Base-by-base conservation (phyloP, 441 rosid genomes). In the Adansonia grandidieri region DNA sequence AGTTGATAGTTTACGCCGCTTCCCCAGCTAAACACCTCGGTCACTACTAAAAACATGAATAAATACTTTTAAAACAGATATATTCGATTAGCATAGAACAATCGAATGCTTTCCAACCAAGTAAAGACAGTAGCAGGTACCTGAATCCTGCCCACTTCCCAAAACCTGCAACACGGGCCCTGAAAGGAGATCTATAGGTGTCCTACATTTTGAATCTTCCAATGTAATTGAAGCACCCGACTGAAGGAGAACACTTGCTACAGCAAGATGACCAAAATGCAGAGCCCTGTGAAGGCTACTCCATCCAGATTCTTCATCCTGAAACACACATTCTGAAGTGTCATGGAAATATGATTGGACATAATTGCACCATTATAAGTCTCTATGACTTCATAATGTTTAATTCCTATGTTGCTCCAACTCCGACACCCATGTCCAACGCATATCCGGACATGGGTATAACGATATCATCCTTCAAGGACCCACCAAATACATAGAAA, bases 261-360 rank as follows among this genome's bases (percentile, higher is more conserved):
- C 99, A 19, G 98, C 95, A 78, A 96, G 98, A 90, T 96, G 98
- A 78, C 98, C 98, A 86, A 96, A 96, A 83, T 96, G 97, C 79
- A 92, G 86, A 81, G 99, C 98, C 86, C 99, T 85, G 79, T 94
- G 99, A 79, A 96, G 98, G 84, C 98, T 89, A 85, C 94, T 94
- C 98, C 98, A 96, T 61, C 98, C 99, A 58, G 99, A 96, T 87
- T 96, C 99, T 83, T 98, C 99, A 89, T 94, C 99, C 99, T 94
- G 88, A 83, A 84, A 84, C 54, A 37, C 47, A 50, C 32, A 70
- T 75, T 42, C 22, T 64, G 58, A 66, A 71, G 13, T 48, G 78
- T 50, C 75, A 74, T 67, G 47, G 51, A 57, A 71, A 75, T 47
- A 77, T 24, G 22, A 48, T 6, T 17, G 73, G 32, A 73, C 51